These are phyloP conservation scores for Moesziomyces sp. DNA, from an alignment of 1,284 basidiomycete species.

Conservation along the genomic window DNA sequence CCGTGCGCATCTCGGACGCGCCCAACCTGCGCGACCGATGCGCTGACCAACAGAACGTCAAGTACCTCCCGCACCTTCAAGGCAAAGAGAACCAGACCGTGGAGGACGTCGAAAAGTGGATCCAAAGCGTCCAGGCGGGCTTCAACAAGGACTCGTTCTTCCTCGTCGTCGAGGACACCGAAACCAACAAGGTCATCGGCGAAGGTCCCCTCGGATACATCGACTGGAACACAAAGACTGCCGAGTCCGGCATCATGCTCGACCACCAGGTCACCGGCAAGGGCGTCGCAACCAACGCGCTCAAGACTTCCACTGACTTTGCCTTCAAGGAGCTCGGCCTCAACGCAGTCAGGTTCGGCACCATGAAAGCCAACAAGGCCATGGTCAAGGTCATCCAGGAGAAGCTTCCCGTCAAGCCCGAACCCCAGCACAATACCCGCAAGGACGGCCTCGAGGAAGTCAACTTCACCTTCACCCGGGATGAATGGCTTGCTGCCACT, in stretches of 20 bases:
- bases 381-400: slow-evolving; percentile 30
- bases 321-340: slow-evolving; percentile 28
- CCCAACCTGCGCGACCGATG: slow-evolving; percentile 32
- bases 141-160: slow-evolving; percentile 40
- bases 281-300: slow-evolving; percentile 17
- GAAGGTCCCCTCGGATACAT: slow-evolving; percentile 34
- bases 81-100: slow-evolving; percentile 31
- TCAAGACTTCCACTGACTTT: slow-evolving; percentile 32
- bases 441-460: slow-evolving; percentile 27
- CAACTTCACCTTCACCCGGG: slow-evolving; percentile 17
- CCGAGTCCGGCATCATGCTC: slow-evolving; percentile 31
- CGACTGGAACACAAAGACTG: slow-evolving; percentile 16
- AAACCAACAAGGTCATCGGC: slow-evolving; percentile 13
- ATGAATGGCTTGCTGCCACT: slow-evolving; percentile 24
- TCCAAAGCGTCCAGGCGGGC: slow-evolving; percentile 14
- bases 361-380: slow-evolving; percentile 18
- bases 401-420: slow-evolving; percentile 23
- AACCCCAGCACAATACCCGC: slow-evolving; percentile 1
- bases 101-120: slow-evolving; percentile 23
- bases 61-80: slow-evolving; percentile 31
- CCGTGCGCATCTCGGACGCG: slow-evolving; percentile 25
- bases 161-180: slow-evolving; percentile 21
- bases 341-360: slow-evolving; percentile 21
- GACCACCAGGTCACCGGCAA: slow-evolving; percentile 14
- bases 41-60: slow-evolving; percentile 21